Percentiles rank a stretch among this genome's conserved stretches.
Evolutionary conservation across 768 basidiomycete genomes (phyloP).

Genomic region (Psilocybe cubensis): DNA sequence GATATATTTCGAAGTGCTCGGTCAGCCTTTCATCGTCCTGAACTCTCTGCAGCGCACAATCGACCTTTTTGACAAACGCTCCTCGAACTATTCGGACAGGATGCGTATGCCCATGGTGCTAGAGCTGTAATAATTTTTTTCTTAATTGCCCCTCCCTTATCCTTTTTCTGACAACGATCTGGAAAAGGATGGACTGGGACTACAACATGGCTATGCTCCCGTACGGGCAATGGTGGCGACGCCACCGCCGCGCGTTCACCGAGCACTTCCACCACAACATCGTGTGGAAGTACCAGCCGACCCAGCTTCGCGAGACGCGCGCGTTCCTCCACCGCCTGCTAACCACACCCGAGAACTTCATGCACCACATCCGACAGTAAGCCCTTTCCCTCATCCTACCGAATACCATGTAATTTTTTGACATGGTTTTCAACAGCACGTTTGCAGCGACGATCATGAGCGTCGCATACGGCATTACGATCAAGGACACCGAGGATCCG

Average conservation of each 20-base stretch:
- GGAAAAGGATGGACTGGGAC: conserved; percentile 30
- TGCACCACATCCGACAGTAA: conserved; percentile 23
- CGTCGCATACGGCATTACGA: conserved; percentile 38
- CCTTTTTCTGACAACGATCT: not conserved
- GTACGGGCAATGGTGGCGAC: conserved; percentile 42
- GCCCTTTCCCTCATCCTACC: too few relatives aligned
- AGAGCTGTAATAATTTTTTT: conserved; percentile 3
- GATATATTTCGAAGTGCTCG: conserved; percentile 3
- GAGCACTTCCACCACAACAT: conserved; percentile 48
- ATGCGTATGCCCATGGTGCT: conserved; percentile 6
- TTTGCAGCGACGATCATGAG: conserved; percentile 46
- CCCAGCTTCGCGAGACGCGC: conserved; percentile 46
- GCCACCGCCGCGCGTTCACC: conserved; percentile 53
- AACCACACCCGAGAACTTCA: conserved; percentile 16
- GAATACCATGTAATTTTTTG: too few relatives aligned
- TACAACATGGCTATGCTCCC: conserved; percentile 53
- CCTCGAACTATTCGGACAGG: conserved; percentile 9
- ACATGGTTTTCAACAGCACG: too few relatives aligned
- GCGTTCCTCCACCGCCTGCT: conserved; percentile 39
- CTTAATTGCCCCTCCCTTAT: not conserved
- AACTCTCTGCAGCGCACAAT: not conserved
- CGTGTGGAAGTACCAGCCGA: conserved; percentile 44
- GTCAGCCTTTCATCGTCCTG: conserved; percentile 5
- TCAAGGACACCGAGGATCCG: conserved; percentile 35
- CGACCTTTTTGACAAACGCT: conserved; percentile 4